Evolutionary conservation across 345 rosid genomes (phyloP).

Genomic region (Noccaea bulbosa): DNA sequence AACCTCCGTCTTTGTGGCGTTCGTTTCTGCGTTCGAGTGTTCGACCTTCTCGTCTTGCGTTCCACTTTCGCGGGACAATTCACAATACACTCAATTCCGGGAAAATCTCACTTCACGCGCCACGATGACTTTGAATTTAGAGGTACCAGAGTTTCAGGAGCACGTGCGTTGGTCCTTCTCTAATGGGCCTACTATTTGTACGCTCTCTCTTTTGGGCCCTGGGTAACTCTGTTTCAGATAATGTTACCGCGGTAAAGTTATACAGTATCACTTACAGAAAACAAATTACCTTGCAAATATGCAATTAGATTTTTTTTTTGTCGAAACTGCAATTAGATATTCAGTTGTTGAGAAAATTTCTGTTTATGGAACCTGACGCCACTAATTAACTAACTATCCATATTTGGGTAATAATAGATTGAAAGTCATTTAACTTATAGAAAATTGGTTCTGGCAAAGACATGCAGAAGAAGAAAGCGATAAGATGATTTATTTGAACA

Average conservation of each 20-base stretch:
- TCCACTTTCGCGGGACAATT: neutral
- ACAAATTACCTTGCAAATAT: too few relatives aligned
- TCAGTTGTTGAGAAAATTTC: slow-evolving; percentile 1
- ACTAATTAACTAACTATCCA: neutral
- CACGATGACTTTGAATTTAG: neutral
- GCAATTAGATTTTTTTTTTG: too few relatives aligned
- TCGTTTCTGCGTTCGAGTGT: neutral
- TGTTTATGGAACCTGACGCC: neutral
- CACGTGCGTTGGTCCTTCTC: too few relatives aligned
- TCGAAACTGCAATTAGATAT: neutral
- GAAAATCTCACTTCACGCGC: neutral
- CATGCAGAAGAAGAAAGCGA: neutral
- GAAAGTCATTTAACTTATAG: neutral
- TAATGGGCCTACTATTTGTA: neutral
- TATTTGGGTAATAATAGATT: neutral
- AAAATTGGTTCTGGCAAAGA: neutral
- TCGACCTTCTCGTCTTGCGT: slow-evolving; percentile 10
- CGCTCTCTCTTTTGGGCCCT: neutral
- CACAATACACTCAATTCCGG: neutral
- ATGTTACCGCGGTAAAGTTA: too few relatives aligned
- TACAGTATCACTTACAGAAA: too few relatives aligned
- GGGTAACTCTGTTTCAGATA: neutral
- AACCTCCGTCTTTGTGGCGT: neutral
- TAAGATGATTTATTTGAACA: neutral
- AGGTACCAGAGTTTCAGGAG: too few relatives aligned